phyloP scores from a whole-genome alignment of 1,139 yeast genomes.

The Entelexis sorbosivorans region DNA sequence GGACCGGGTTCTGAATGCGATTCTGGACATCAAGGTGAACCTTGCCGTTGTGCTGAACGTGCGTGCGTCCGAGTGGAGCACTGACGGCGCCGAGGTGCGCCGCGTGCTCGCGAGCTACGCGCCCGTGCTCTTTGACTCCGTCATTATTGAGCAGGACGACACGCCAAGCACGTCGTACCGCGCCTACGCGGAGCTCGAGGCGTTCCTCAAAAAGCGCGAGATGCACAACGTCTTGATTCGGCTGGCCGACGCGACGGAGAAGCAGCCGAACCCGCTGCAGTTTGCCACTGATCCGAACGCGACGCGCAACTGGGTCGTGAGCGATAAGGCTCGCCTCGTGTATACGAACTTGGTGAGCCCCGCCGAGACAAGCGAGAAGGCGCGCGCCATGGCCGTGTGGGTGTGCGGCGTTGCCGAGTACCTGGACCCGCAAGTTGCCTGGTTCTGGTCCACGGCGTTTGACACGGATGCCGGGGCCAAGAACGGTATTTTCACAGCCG shows the following conservation, averaged over 20 bases:
- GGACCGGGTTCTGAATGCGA: slow-evolving; percentile 43
- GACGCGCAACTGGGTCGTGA: slow-evolving; percentile 9
- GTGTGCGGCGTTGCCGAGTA: slow-evolving; percentile 15
- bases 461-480: slow-evolving; percentile 25
- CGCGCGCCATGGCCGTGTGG: slow-evolving; percentile 16
- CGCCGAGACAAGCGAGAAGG: slow-evolving; percentile 11
- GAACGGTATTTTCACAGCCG: slow-evolving; percentile 36
- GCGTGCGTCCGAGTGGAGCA: slow-evolving; percentile 45
- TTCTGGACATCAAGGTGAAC: slow-evolving; percentile 40
- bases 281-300: slow-evolving; percentile 4
- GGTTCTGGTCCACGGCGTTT: slow-evolving; percentile 61
- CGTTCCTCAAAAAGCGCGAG: slow-evolving; percentile 2
- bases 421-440: slow-evolving; percentile 32
- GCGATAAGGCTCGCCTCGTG: slow-evolving; percentile 2
- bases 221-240: slow-evolving; percentile 30
- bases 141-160: slow-evolving; percentile 50
- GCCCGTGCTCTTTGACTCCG: slow-evolving; percentile 38
- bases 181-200: neutral
- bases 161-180: neutral
- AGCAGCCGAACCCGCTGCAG: slow-evolving; percentile 15
- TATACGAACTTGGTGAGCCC: slow-evolving; percentile 16
- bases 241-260: neutral
- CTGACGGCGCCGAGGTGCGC: slow-evolving; percentile 33
- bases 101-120: slow-evolving; percentile 39
- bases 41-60: slow-evolving; percentile 54